Base-by-base conservation (phyloP, 257 asterid genomes). In the Gynochthodes officinalis region DNA sequence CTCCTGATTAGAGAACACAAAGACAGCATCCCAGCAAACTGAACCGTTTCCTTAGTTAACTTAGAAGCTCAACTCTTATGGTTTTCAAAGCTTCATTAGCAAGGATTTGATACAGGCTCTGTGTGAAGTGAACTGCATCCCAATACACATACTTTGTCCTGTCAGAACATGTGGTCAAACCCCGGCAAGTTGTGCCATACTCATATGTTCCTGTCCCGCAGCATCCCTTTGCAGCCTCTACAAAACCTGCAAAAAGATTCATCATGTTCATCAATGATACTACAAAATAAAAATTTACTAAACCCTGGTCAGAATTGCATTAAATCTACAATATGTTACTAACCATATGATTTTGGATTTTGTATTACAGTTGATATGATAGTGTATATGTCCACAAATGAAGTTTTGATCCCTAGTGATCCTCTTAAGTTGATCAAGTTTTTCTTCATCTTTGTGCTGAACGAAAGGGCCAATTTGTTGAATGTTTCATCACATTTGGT, bases 201-300 rank as follows among this genome's bases (percentile, higher is more conserved):
- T 86, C 91, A 3, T 27, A 40, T 1, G 79, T 81, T 61, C 89
- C 91, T 35, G 89, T 60, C 39, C 88, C 91, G 60, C 87, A 84
- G 12, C 91, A 84, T 10, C 89, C 91, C 77, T 81, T 84, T 37
- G 59, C 21, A 18, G 86, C 42, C 82, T 78, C 88, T 28, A 28
- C 61, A 67, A 86, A 86, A 75, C 91, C 91, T 86, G 83, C 63
- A n/a, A n/a, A n/a, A n/a, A n/a, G n/a, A n/a, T n/a, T n/a, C n/a
- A n/a, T n/a, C n/a, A n/a, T n/a, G n/a, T n/a, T n/a, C n/a, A n/a
- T n/a, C n/a, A n/a, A n/a, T n/a, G n/a, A n/a, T n/a, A n/a, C n/a
- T n/a, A n/a, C 40, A 7, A 12, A 32, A 42, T 39, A 2, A 15
- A 2, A 0, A 21, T 58, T 40, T 40, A 1, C 40, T 33, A 14